Base-by-base conservation (phyloP, 2,329 filamentous ascomycete genomes). In the Aspergillus sojae region DNA sequence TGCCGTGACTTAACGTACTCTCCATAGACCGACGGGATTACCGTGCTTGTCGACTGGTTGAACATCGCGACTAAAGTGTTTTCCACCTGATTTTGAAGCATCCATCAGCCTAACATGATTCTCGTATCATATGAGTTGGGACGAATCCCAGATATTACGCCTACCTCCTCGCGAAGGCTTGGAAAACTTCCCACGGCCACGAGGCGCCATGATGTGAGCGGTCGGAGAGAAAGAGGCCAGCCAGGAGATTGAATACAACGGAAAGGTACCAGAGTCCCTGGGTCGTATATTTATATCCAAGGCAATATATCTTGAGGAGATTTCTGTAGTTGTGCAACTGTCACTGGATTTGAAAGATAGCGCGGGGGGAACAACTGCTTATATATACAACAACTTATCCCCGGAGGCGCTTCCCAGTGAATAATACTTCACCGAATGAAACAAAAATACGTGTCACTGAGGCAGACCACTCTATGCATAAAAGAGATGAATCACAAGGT, bases 51-150 rank as follows among this genome's bases (percentile, higher is more conserved):
- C 94, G 74, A 95, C 82, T 23, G 94, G 94, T 78, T 92, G 89
- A 54, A 98, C 88, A 78, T 97, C 90, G 69, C 93, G 91, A 70
- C 94, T 97, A 83, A 96, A 99, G 75, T 96, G 90, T 81, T 97
- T 97, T 75, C 95, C 95, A 67, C 94, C 94, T 97, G 14, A 14
- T 23, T 28, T 16, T 11, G 19, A 30, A 32, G 16, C 6, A 54
- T 60, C 26, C 36, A n/a, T 60, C 21, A 58, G 60, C 16, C 9
- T 54, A 36, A n/a, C 19, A n/a, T 48, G 41, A 12, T 32, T 26
- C 41, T 30, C 10, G 12, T 26, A n/a, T 32, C 7, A n/a, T 26
- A 30, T n/a, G 43, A n/a, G 10, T 46, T 46, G 50, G 9, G 48
- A 23, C 21, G 19, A 14, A n/a, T 54, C 23, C 45, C 14, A 4